Conservation (phyloP, 257 asterid genomes). For the Salvia miltiorrhiza region DNA sequence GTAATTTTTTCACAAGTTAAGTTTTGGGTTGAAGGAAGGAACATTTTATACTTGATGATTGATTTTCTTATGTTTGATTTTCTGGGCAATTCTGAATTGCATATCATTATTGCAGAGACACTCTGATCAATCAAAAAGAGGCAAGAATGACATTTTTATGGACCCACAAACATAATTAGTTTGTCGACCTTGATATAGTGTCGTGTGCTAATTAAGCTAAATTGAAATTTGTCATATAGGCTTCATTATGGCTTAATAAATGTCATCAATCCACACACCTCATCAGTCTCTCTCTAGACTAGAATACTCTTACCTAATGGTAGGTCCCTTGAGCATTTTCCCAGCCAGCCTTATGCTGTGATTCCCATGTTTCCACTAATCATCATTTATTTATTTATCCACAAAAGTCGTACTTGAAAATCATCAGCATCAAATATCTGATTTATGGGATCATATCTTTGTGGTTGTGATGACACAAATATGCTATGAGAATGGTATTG, state of each 20-base stretch:
- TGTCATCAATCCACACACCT: too few relatives aligned
- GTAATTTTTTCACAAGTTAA: too few relatives aligned
- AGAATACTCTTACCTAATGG: conserved; percentile 16
- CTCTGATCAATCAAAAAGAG: not conserved
- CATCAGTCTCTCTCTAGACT: not conserved
- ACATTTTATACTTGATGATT: too few relatives aligned
- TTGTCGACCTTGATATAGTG: not conserved
- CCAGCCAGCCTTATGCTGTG: not conserved
- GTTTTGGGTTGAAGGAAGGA: too few relatives aligned
- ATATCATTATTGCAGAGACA: not conserved
- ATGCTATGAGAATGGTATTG: not conserved
- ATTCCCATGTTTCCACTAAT: conserved; percentile 6
- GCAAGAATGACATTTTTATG: not conserved
- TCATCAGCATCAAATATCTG: conserved; percentile 17
- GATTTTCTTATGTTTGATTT: not conserved
- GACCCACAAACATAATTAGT: conserved; percentile 12
- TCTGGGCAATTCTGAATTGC: not conserved
- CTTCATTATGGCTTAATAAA: conserved; percentile 5
- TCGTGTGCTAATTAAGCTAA: not conserved
- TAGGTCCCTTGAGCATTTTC: conserved; percentile 19
- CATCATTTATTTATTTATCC: not conserved
- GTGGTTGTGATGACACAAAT: not conserved
- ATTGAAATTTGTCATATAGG: not conserved
- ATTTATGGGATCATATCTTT: not conserved
- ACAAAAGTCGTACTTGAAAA: conserved; percentile 4